Evolutionary conservation across 2,329 filamentous ascomycete genomes (phyloP), one percentile per base, ranked within the genome.

Genomic region (Hymenotorrendiella dingleyae): DNA sequence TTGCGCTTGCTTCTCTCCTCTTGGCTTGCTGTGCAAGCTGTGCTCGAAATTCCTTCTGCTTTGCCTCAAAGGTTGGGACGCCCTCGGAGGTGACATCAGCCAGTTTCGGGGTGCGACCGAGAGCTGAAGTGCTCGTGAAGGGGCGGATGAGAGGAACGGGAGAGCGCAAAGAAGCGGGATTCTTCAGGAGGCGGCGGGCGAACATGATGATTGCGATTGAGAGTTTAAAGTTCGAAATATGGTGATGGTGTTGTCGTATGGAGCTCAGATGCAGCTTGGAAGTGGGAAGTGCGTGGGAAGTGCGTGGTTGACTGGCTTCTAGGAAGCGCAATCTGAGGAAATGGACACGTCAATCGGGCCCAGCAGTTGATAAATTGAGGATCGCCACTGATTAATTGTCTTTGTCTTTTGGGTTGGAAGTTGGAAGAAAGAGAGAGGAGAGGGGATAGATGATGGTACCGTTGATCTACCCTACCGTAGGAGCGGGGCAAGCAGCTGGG

Each of bases 1-100:
- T 90, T 75, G 90, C 86, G 94, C 88, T 90, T 75, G 89, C 85
- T 82, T 86, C 82, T 69, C 86, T 85, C 66, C 72, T 73, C 71
- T 83, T 85, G 67, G 86, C 81, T 63, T 80, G 81, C 67, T 83
- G 77, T 57, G 81, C 76, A 58, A 94, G 71, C 64, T 85, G 79
- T 66, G 90, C 82, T 63, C 93, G 85, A 69, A 96, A 97, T 60
- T 82, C 75, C 66, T 83, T 84, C 70, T 95, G 90, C 66, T 84
- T 87, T 59, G 74, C 69, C 63, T 86, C 87, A 74, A 97, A 98
- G 43, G 75, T 72, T 40, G 81, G 73, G 52, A 86, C 82, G 49
- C 79, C 78, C 50, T 85, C 72, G 36, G 82, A 78, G 34, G 73
- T 84, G 71, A 98, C 80, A 67, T 98, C 90, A 63, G 86, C 84